A percentile compares a stretch with the other conserved stretches of the same genome.
Evolutionary conservation across 1,284 basidiomycete species (phyloP).

Genomic region (Neolentinus lepideus): DNA sequence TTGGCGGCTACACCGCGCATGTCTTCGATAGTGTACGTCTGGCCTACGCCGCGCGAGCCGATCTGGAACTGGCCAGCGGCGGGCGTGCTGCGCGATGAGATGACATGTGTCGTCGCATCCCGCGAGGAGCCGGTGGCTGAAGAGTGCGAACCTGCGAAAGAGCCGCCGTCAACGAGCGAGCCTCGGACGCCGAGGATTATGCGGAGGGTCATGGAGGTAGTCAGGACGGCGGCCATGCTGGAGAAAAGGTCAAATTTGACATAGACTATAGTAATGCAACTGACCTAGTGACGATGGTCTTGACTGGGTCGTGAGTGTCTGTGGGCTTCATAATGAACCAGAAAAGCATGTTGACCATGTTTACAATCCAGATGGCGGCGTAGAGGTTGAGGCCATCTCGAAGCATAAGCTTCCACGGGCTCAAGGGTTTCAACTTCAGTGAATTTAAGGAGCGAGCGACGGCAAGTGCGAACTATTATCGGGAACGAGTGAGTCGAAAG

Average conservation of each 20-base stretch:
- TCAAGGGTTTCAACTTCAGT: constrained; percentile 48
- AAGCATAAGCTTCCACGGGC: constrained; percentile 77
- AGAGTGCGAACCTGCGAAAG: constrained; percentile 42
- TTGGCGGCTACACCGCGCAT: constrained; percentile 42
- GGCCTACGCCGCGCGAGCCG: constrained; percentile 28
- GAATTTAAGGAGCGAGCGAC: constrained; percentile 56
- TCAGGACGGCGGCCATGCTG: constrained; percentile 76
- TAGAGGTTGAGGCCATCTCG: constrained; percentile 81
- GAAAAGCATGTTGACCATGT: constrained; percentile 73
- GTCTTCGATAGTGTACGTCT: constrained; percentile 55
- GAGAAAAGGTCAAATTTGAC: constrained; percentile 2
- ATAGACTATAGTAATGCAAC: constrained; percentile 1
- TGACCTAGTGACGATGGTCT: constrained; percentile 65
- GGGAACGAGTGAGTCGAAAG: constrained; percentile 3
- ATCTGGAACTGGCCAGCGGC: constrained; percentile 25
- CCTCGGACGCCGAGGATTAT: constrained; percentile 76
- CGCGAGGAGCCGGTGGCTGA: constrained; percentile 19
- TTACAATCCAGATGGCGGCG: constrained; percentile 67
- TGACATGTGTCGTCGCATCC: constrained; percentile 20
- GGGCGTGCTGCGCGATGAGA: constrained; percentile 39
- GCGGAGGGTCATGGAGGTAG: constrained; percentile 77
- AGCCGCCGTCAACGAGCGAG: constrained; percentile 57
- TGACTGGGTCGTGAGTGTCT: constrained; percentile 54
- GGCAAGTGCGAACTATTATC: constrained; percentile 50
- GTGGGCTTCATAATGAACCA: constrained; percentile 74